Percentiles rank a stretch among this genome's conserved stretches.
Evolutionary conservation across 768 basidiomycete genomes (phyloP).

Genomic region (Tylopilus balloui): DNA sequence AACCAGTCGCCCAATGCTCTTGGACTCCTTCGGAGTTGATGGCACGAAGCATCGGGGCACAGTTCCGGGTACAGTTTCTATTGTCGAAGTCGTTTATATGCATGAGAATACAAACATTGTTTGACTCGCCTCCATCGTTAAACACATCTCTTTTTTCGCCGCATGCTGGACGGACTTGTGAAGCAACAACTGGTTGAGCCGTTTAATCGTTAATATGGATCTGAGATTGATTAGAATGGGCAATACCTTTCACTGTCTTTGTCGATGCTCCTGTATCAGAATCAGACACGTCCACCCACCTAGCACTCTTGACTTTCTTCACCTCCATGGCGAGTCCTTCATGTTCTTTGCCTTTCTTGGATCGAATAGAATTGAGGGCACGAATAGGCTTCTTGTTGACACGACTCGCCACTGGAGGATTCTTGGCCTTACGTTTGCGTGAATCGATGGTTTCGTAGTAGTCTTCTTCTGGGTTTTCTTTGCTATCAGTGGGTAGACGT

Average conservation of each 20-base stretch:
- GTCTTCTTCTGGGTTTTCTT: neutral
- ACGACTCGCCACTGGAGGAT: neutral
- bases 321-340: neutral
- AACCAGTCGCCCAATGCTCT: neutral
- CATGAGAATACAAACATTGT: neutral
- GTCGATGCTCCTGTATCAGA: neutral
- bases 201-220: neutral
- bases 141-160: neutral
- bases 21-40: neutral
- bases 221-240: neutral
- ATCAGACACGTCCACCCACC: neutral
- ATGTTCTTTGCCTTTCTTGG: neutral
- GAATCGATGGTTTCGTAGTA: neutral
- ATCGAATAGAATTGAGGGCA: neutral
- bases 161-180: neutral
- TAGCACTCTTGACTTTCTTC: neutral
- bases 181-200: neutral
- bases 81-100: neutral
- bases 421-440: slow-evolving; percentile 1
- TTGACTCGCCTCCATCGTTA: neutral
- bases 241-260: neutral
- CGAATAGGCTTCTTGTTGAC: neutral
- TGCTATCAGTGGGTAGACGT: no score
- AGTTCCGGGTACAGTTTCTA: neutral
- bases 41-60: neutral